phyloP scores from a whole-genome alignment of 1,284 basidiomycete genomes.

The Ustilago xerochloae region DNA sequence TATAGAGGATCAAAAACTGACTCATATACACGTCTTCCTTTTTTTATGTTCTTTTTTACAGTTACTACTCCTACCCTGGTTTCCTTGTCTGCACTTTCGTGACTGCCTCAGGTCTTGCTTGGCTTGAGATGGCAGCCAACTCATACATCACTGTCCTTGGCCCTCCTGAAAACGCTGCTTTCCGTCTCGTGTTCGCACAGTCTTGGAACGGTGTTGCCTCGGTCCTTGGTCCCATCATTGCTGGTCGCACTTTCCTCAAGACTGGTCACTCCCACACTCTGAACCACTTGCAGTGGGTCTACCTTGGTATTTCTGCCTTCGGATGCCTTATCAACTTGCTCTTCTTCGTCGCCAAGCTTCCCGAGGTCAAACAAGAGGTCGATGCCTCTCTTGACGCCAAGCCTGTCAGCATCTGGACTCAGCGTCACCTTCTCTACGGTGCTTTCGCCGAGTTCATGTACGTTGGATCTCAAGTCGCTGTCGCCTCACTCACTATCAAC shows the following conservation, averaged over 20 bases:
- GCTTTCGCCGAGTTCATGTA: slow-evolving; percentile 79
- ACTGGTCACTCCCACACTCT: slow-evolving; percentile 75
- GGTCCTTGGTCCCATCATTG: slow-evolving; percentile 83
- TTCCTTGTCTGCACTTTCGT: slow-evolving; percentile 53
- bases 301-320: slow-evolving; percentile 78
- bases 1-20: no score
- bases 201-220: slow-evolving; percentile 83
- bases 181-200: slow-evolving; percentile 83
- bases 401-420: slow-evolving; percentile 74
- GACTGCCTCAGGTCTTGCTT: slow-evolving; percentile 76
- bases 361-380: slow-evolving; percentile 74
- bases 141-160: slow-evolving; percentile 80
- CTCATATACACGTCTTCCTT: no score
- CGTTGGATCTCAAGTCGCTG: slow-evolving; percentile 78
- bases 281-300: slow-evolving; percentile 82
- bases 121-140: slow-evolving; percentile 77
- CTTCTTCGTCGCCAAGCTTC: slow-evolving; percentile 80
- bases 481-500: slow-evolving; percentile 80
- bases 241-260: slow-evolving; percentile 79
- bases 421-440: slow-evolving; percentile 79
- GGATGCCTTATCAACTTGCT: slow-evolving; percentile 76
- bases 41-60: no score
- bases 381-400: slow-evolving; percentile 21
- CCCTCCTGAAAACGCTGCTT: slow-evolving; percentile 76
- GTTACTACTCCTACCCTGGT: slow-evolving; percentile 29